Evolutionary conservation across 1,139 yeast species (phyloP), one percentile per base, ranked within the genome.

Genomic region (Maudiozyma humilis): DNA sequence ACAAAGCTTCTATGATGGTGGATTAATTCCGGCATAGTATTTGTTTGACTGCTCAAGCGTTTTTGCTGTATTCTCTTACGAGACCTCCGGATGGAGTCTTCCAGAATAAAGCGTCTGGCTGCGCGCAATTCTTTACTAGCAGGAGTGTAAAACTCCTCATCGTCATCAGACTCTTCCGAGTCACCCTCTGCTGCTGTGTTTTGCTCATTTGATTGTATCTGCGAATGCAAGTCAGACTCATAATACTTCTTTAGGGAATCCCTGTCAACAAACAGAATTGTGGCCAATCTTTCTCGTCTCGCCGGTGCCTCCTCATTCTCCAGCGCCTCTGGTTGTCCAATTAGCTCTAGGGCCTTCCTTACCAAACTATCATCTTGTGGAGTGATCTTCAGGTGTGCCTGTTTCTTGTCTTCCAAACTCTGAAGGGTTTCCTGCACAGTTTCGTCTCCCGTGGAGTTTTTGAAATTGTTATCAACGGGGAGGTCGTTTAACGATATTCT

Each of bases 71-170:
- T 49, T 47, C 93, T 66, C 1, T 48, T 41, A 16, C 63, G 55
- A 0, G 93, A 74, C 20, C 61, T 62, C 0, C 44, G 42, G 1
- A 84, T 53, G 0, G 95, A 81, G 46, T 60, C 65, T 2, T 63
- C 49, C 1, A 87, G 72, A 0, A 89, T 70, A 2, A 53, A 49
- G 34, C 66, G 60, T 42, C 97, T 70, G 0, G 78, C 71, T 1
- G 69, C 66, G n/a, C 73, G 64, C 16, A 88, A 63, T n/a, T 71
- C 75, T 5, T 67, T 65, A 0, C 75, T 63, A 0, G 95, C 96
- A 0, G 94, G 94, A 0, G 96, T 87, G 57, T 80, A 87, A 57
- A 83, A 87, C 48, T 85, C 95, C 2, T 75, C 82, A 3, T 70
- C 78, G 2, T 48, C 59, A 1, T 55, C 66, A 2, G 53, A 67